These are phyloP conservation scores for Hypoxylon sp. DNA, from an alignment of 2,329 filamentous ascomycete species.

Conservation along the genomic window DNA sequence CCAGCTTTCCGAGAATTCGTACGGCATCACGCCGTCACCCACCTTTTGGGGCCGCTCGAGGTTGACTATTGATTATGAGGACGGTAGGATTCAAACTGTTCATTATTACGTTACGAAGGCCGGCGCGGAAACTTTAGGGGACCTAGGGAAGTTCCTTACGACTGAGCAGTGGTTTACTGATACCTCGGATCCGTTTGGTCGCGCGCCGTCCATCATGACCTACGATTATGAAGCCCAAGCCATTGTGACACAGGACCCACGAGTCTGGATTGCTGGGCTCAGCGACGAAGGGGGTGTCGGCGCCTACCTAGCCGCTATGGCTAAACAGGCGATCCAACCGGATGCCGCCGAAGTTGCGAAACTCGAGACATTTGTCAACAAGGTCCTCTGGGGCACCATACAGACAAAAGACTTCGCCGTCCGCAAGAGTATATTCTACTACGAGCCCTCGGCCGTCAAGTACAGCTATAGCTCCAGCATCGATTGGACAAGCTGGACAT, in stretches of 20 bases:
- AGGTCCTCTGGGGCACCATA: conserved; percentile 65
- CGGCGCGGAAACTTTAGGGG: conserved; percentile 59
- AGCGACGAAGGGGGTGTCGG: conserved; percentile 73
- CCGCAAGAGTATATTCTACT: conserved; percentile 70
- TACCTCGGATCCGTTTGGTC: conserved; percentile 67
- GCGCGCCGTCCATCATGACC: conserved; percentile 69
- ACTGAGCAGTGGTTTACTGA: conserved; percentile 68
- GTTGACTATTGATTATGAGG: conserved; percentile 64
- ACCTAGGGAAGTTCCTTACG: conserved; percentile 68
- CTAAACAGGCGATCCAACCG: conserved; percentile 69
- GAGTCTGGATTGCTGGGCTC: conserved; percentile 72
- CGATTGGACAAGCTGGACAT: conserved; percentile 66
- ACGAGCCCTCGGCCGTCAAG: conserved; percentile 61
- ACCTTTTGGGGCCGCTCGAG: conserved; percentile 66
- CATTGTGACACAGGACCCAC: conserved; percentile 62
- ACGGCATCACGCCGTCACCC: conserved; percentile 61
- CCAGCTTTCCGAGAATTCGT: conserved; percentile 53
- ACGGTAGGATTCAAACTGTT: conserved; percentile 66
- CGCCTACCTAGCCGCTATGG: conserved; percentile 67
- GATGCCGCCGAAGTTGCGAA: conserved; percentile 64
- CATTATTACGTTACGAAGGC: conserved; percentile 71
- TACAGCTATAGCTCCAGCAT: conserved; percentile 62
- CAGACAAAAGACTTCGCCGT: conserved; percentile 65
- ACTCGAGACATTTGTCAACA: conserved; percentile 68
- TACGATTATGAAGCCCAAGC: conserved; percentile 66